Base-by-base conservation (phyloP, 306 rosid genomes). In the Prosopis cineraria region DNA sequence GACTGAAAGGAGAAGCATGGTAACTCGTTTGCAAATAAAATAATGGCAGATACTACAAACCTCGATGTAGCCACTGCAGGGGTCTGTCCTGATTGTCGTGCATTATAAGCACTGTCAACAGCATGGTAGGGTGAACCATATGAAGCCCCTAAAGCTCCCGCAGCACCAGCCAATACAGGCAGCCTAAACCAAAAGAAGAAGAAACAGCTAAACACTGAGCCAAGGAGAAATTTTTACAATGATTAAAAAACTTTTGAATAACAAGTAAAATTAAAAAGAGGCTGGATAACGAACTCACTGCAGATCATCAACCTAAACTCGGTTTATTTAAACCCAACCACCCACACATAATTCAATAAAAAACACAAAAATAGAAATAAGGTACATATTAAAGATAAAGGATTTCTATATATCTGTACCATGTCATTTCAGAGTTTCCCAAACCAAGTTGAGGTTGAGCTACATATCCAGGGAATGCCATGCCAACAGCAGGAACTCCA, bases 401-500 rank as follows among this genome's bases (percentile, higher is more conserved):
- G 37, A 66, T 41, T 29, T 39, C 9, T 20, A 67, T 17, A 78
- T 37, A 65, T 65, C 24, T 25, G 31, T 85, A 95, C 98, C 98
- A 95, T 68, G 97, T 84, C 98, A 91, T 92, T 89, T 95, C 98
- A 66, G 98, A 88, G 72, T 85, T 95, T 85, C 97, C 98, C 74
- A 87, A 68, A 75, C 98, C 96, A 83, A 79, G 91, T 80, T 93
- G 96, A 41, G 96, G 88, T 78, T 91, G 89, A 76, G 87, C 89
- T 83, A 95, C 98, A 81, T 95, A 95, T 76, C 98, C 98, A 62
- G 98, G 98, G 79, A 90, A 92, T 29, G 98, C 98, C 98, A 95
- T 95, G 77, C 98, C 98, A 72, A 95, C 98, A 48, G 98, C 98
- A 60, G 98, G 98, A 86, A 94, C 97, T 76, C 98, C 97, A 3